Evolutionary conservation across 2,329 filamentous ascomycete genomes (phyloP), one percentile per base, ranked within the genome.

Genomic region (Sclerotinia trifoliorum): DNA sequence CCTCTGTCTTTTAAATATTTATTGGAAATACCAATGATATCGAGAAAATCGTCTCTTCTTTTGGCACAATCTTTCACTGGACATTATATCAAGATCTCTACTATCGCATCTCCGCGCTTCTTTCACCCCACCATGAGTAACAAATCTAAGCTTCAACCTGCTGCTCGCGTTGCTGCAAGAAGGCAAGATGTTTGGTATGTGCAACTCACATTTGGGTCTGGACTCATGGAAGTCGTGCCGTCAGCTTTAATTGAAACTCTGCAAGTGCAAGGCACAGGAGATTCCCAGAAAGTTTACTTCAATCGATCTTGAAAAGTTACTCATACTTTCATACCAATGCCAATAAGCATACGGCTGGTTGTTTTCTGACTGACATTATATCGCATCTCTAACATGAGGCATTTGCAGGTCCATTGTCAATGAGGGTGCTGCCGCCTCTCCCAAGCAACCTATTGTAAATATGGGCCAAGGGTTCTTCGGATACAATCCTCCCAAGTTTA

Each of bases 401-500:
- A 29, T 24, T 15, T 24, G 49, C 65, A 88, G 86, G 86, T 84
- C 85, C 72, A 88, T 89, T 79, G 81, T 89, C 80, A 89, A 89
- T 72, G 87, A 89, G 78, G 87, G 85, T 15, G 87, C 87, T 4
- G 84, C 85, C 10, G 85, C 85, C 42, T 88, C 86, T 35, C 86
- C 86, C 24, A 85, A 83, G 69, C 86, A 88, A 77, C 86, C 87
- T 69, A 88, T 89, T 71, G 83, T 89, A 70, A 89, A 89, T 72
- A 83, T 88, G 82, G 86, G 86, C 39, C 86, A 88, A 77, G 86
- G 86, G 66, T 93, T 93, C 83, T 94, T 93, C 74, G 94, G 94
- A 69, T 98, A 98, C 80, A 98, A 98, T 78, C 94, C 94, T 68
- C 94, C 94, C 10, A 80, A 89, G 48, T 98, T 97, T 79, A 93